phyloP scores from a whole-genome alignment of 2,329 filamentous ascomycete species.

The Calonectria multiphialidica region DNA sequence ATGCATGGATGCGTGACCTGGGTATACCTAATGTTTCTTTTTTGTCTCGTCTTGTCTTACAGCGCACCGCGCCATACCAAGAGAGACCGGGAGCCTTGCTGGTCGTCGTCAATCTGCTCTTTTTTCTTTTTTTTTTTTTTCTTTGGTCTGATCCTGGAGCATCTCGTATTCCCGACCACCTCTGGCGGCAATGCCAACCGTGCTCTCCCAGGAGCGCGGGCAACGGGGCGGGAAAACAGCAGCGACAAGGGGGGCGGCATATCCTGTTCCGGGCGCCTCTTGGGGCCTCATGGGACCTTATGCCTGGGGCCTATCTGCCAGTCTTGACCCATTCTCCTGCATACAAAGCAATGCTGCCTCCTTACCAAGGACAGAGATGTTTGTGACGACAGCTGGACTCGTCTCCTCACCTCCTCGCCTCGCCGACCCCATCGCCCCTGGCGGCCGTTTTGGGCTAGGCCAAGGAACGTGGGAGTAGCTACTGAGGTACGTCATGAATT shows the following conservation, averaged over 20 bases:
- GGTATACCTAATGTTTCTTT: background rate
- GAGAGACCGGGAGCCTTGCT: background rate
- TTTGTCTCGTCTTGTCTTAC: background rate
- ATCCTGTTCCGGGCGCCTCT: background rate
- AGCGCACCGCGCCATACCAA: background rate
- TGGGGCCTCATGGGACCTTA: background rate
- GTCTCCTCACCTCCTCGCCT: background rate
- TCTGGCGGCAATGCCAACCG: background rate
- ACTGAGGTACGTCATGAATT: background rate
- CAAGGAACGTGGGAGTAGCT: constrained; percentile 3
- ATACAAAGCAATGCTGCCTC: background rate
- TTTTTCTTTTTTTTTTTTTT: background rate
- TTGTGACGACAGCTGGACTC: background rate
- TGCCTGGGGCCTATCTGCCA: background rate
- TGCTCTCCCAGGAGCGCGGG: background rate
- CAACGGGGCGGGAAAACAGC: background rate
- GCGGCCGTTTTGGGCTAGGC: background rate
- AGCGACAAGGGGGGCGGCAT: constrained; percentile 6
- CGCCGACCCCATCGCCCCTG: background rate
- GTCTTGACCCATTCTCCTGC: background rate
- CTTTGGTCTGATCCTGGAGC: no score
- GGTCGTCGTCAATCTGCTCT: background rate
- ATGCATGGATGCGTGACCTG: background rate
- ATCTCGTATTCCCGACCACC: background rate
- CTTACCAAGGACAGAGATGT: background rate